Conservation (phyloP, 306 rosid genomes). For the Vigna hirtella region DNA sequence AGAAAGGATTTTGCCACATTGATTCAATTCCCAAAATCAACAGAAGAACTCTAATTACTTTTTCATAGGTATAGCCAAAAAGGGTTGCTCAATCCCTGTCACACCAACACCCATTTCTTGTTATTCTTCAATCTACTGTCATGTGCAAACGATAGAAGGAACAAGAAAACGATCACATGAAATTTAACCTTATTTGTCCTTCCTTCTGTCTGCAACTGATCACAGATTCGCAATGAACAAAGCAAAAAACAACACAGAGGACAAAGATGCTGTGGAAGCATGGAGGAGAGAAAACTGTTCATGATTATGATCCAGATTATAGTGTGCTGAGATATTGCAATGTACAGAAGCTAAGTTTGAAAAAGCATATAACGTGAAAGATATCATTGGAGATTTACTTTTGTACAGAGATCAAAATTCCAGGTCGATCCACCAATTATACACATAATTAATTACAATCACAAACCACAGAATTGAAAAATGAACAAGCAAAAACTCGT, state of each 20-base stretch:
- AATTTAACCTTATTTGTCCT: not conserved
- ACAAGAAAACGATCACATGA: not conserved
- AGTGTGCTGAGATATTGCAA: not conserved
- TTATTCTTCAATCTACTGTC: not conserved
- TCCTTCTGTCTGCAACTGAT: no score
- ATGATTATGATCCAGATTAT: no score
- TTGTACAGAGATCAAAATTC: slow-evolving; percentile 41
- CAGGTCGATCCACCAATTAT: slow-evolving; percentile 22
- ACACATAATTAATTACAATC: slow-evolving; percentile 58
- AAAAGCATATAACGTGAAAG: slow-evolving; percentile 39
- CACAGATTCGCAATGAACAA: no score
- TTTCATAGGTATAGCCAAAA: slow-evolving; percentile 1
- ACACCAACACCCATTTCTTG: not conserved
- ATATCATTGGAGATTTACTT: slow-evolving; percentile 18
- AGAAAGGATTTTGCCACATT: not conserved
- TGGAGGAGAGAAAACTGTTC: no score
- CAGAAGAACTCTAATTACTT: not conserved
- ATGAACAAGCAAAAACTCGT: not conserved
- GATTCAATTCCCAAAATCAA: not conserved
- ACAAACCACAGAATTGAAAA: not conserved
- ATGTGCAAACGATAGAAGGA: no score
- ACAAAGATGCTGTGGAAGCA: not conserved
- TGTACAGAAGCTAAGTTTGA: no score
- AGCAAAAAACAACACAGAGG: not conserved
- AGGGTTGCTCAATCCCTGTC: not conserved